Base-by-base conservation (phyloP, 768 basidiomycete species). In the Lanmaoa pseudosensibilis region DNA sequence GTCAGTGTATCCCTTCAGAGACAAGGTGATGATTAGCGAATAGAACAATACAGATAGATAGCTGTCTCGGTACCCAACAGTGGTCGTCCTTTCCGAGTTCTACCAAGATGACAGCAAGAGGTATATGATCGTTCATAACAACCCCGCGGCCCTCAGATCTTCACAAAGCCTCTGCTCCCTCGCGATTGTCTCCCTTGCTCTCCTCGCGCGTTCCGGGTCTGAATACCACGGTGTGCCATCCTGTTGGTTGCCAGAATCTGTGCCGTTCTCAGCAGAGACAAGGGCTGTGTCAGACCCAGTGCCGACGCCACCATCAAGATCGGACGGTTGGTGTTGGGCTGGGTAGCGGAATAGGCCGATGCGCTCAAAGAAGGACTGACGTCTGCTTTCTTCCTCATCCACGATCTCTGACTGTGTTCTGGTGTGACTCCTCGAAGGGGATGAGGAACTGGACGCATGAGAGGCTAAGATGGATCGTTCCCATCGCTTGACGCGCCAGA, bases 401-500 rank as follows among this genome's bases (percentile, higher is more conserved):
- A 58, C 57, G 4, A 68, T 59, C 50, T 71, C 68, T 19, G 69
- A 66, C 36, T 61, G 67, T 5, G 68, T 47, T 63, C 66, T 32
- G 52, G 52, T 25, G 32, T 70, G 68, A 41, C 78, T 74, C 48
- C 59, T 71, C 49, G 47, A 76, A 74, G 56, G 77, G 70, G 49
- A 70, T 70, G 49, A 80, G 55, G 41, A 59, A 41, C 36, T 50
- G 50, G 66, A 46, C 2, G 52, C 10, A 50, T 70, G 59, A 7
- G 88, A 83, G 10, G 81, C 78, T 23, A 90, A 75, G 54, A 94
- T 87, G 16, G 87, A 83, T 55, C 82, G 78, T 69, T 94, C 92
- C 91, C 91, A 94, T 46, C 90, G 84, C 69, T 93, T 94, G 55
- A 93, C 88, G 37, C 92, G 85, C 88, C 88, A 92, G 74, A 86